phyloP scores from a whole-genome alignment of 208 protist species.

The Trypanosoma theileri region DNA sequence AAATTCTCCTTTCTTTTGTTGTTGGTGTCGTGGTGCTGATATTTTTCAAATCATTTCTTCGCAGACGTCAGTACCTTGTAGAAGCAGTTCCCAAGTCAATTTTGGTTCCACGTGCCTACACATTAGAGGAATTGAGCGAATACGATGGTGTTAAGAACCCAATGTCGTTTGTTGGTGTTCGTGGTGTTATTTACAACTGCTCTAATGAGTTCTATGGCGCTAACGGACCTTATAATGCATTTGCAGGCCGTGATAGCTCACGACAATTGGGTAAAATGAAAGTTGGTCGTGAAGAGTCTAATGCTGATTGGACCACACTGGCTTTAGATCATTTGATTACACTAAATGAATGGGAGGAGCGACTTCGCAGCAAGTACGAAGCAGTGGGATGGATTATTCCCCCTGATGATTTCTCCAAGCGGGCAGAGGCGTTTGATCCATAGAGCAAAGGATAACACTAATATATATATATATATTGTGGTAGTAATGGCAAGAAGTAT shows the following conservation, averaged over 20 bases:
- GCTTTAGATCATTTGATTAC: slow-evolving; percentile 50
- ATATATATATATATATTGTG: no score
- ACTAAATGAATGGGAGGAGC: slow-evolving; percentile 89
- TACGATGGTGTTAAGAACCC: slow-evolving; percentile 73
- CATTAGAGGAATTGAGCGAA: slow-evolving; percentile 69
- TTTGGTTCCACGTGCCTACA: slow-evolving; percentile 80
- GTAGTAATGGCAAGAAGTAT: no score
- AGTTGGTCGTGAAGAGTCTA: slow-evolving; percentile 75
- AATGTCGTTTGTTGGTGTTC: slow-evolving; percentile 73
- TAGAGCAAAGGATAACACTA: slow-evolving; percentile 19
- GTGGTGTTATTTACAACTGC: slow-evolving; percentile 86
- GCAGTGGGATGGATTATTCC: slow-evolving; percentile 77
- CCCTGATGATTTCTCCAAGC: slow-evolving; percentile 51
- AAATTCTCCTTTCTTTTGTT: slow-evolving; percentile 26
- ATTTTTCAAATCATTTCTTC: slow-evolving; percentile 27
- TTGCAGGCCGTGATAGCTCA: slow-evolving; percentile 83
- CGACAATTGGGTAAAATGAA: slow-evolving; percentile 84
- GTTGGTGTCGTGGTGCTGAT: slow-evolving; percentile 14
- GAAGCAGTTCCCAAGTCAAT: slow-evolving; percentile 41
- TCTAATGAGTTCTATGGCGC: slow-evolving; percentile 77
- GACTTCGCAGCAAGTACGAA: slow-evolving; percentile 79
- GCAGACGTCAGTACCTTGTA: slow-evolving; percentile 39
- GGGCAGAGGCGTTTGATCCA: slow-evolving; percentile 41
- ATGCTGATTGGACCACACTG: slow-evolving; percentile 85
- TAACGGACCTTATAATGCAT: slow-evolving; percentile 78